Percentiles rank a stretch among this genome's conserved stretches.
These are phyloP conservation scores for Globisporangium recalcitrans DNA, from an alignment of 352 stramenopile species.

Conservation along the genomic window DNA sequence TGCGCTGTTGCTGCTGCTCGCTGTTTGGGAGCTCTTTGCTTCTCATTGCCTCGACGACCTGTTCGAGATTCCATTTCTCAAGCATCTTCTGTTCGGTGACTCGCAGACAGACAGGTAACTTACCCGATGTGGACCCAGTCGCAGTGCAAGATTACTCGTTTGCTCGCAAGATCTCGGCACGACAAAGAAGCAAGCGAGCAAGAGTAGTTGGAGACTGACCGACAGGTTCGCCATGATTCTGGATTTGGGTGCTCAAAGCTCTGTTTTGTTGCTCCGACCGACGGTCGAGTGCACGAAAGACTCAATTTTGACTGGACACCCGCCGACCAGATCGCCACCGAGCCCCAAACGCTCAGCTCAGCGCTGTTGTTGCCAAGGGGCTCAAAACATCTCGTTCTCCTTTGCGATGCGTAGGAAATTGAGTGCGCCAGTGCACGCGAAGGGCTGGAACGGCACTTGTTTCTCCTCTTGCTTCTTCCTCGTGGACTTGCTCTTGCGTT, in stretches of 20 bases:
- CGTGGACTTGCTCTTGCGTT: conserved; percentile 2
- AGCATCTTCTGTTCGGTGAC: background rate
- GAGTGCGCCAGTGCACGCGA: conserved; percentile 61
- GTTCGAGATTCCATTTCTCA: too few species aligned
- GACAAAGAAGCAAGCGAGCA: background rate
- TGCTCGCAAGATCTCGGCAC: background rate
- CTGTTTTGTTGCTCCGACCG: too few species aligned
- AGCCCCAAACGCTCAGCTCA: too few species aligned
- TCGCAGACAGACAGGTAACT: background rate
- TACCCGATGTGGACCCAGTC: background rate
- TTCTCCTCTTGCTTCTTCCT: conserved; percentile 23
- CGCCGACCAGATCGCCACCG: background rate
- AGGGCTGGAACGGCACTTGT: conserved; percentile 39
- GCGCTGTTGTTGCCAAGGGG: background rate
- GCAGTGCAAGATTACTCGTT: background rate
- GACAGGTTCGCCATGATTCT: background rate
- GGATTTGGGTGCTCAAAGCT: background rate
- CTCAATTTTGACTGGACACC: background rate
- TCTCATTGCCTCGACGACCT: background rate
- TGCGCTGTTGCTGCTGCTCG: conserved; percentile 2
- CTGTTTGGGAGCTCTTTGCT: background rate
- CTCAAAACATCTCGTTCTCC: conserved; percentile 72
- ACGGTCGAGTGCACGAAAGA: background rate
- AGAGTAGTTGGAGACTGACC: too few species aligned
- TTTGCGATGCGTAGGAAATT: conserved; percentile 56